A percentile compares a stretch with the other conserved stretches of the same genome.
Conservation (phyloP, 169 alveolate species). For the Blepharisma undulans region DNA sequence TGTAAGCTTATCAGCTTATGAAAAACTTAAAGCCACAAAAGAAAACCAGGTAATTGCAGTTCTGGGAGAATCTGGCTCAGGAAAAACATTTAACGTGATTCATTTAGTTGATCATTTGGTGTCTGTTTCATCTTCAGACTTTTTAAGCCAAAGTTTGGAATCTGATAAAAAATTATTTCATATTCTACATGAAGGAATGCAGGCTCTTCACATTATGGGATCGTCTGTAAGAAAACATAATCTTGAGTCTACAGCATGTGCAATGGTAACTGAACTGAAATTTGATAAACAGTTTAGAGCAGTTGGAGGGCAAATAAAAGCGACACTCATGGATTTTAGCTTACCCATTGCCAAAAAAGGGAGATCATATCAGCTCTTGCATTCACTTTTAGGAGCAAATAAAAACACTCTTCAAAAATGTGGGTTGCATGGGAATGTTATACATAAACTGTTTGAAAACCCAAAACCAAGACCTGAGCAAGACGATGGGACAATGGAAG, state of each 20-base stretch:
- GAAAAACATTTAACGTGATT: slow-evolving; percentile 28
- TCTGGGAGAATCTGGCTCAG: slow-evolving; percentile 14
- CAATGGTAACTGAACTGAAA: neutral
- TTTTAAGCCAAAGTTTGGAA: neutral
- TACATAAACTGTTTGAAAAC: neutral
- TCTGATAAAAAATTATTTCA: slow-evolving; percentile 4
- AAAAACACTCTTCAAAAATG: neutral
- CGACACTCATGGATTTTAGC: slow-evolving; percentile 3
- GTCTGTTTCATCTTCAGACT: neutral
- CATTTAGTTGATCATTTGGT: slow-evolving; percentile 27
- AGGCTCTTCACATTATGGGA: slow-evolving; percentile 35
- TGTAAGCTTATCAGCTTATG: slow-evolving; percentile 11
- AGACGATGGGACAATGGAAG: neutral
- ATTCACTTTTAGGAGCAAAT: neutral
- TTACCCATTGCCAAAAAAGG: slow-evolving; percentile 25
- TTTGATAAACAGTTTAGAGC: neutral
- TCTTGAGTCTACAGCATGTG: slow-evolving; percentile 19
- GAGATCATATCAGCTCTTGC: slow-evolving; percentile 8
- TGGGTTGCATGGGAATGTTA: neutral
- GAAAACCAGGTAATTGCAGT: neutral
- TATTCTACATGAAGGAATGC: slow-evolving; percentile 26
- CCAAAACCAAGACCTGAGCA: neutral
- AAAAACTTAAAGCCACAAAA: slow-evolving; percentile 7
- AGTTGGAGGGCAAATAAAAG: neutral
- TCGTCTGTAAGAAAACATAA: neutral